Evolutionary conservation across 2,329 filamentous ascomycete genomes (phyloP), one percentile per base, ranked within the genome.

Genomic region (Fusarium continuum): DNA sequence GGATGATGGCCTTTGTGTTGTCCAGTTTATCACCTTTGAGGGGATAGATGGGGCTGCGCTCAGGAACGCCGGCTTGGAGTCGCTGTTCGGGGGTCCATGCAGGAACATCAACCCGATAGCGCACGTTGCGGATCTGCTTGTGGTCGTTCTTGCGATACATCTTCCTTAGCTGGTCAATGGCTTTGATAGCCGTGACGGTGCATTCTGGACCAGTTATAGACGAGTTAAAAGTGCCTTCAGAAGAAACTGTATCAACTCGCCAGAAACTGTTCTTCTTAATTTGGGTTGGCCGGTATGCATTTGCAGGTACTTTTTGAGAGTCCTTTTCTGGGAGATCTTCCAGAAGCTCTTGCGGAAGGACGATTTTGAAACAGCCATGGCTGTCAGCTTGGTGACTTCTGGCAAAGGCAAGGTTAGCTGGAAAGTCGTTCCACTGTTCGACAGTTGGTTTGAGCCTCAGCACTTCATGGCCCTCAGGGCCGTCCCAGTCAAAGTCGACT

Each of bases 291-390:
- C 65, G 68, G 61, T 77, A 78, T 20, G 76, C 76, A 49, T 78
- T 77, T 28, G 76, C 74, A 2, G 70, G 62, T 5, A 74, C 71
- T 14, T 60, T 67, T 39, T 73, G 70, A 2, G 67, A 63, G 5
- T 63, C 47, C 55, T 76, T 77, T 16, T 72, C 67, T 7, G 76
- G 76, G 1, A 78, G 66, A 1, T 72, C 62, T 5, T 72, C 74
- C 20, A 70, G 61, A 17, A 77, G 61, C 35, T 70, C 68, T 8
- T 65, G 47, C 3, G 76, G 76, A 13, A 78, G 69, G 20, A 74
- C 53, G 6, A 77, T 72, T 60, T 78, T 78, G 66, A 78, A 78
- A 69, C 76, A 78, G 23, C 76, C 76, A 31, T 78, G 74, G 4
- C 63, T 58, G 11, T 71, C 66, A 19, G 73, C 75, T 16, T 74